Evolutionary conservation across 2,329 filamentous ascomycete genomes (phyloP).

Genomic region (Neocatenulostroma microsporum): DNA sequence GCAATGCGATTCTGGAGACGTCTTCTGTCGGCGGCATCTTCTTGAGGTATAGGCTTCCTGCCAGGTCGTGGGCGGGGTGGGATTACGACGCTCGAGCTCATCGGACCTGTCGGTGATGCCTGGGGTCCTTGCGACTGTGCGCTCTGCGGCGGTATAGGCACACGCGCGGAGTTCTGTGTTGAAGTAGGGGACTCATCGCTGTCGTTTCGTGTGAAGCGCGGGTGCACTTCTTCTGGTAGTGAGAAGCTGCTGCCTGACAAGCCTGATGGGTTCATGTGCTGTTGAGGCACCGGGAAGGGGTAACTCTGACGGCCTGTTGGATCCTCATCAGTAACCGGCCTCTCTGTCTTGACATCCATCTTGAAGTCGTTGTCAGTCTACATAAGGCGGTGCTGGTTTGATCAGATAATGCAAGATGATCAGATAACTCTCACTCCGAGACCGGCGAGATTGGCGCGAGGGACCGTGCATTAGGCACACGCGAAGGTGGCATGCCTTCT

Average conservation of each 20-base stretch:
- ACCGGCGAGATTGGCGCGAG: too few relatives aligned
- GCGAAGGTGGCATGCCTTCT: too few relatives aligned
- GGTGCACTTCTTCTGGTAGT: slow-evolving; percentile 1
- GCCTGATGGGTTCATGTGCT: background rate
- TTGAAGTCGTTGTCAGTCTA: background rate
- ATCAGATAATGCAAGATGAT: slow-evolving; percentile 4
- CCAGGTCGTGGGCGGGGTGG: slow-evolving; percentile 56
- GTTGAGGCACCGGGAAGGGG: background rate
- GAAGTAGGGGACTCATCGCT: background rate
- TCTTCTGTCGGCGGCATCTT: slow-evolving; percentile 85
- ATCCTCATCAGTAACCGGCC: background rate
- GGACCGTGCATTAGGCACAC: too few relatives aligned
- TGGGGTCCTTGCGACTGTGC: too few relatives aligned
- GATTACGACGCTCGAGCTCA: slow-evolving; percentile 31
- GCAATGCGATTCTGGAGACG: slow-evolving; percentile 92
- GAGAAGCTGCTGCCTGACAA: background rate
- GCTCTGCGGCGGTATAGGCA: slow-evolving; percentile 2
- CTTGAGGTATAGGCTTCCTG: slow-evolving; percentile 68
- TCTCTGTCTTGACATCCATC: slow-evolving; percentile 2
- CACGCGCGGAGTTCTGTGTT: background rate
- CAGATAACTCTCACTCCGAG: background rate
- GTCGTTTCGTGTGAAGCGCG: background rate
- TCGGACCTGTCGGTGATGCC: too few relatives aligned
- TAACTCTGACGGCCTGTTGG: background rate
- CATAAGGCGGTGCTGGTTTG: background rate